These are phyloP conservation scores for Epichloe bromicola DNA, from an alignment of 2,329 filamentous ascomycete genomes.

Conservation along the genomic window DNA sequence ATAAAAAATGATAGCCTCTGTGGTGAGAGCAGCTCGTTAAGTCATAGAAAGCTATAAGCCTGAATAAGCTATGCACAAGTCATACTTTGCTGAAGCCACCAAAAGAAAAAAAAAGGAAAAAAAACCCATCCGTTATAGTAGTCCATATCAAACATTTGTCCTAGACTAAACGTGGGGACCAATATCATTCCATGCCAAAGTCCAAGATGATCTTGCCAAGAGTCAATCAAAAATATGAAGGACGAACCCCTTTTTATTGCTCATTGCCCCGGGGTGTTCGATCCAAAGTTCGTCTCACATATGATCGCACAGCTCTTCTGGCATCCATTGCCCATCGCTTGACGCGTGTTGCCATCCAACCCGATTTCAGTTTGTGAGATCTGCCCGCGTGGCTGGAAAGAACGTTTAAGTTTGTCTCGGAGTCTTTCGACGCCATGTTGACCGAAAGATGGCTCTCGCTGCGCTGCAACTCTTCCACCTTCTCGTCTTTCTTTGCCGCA, in stretches of 20 bases:
- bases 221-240: not conserved
- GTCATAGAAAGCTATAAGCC: not conserved
- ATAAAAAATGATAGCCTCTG: not conserved
- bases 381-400: not conserved
- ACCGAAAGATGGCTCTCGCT: constrained; percentile 3
- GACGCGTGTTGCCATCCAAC: constrained; percentile 15
- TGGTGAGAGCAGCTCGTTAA: not conserved
- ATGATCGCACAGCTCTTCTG: constrained; percentile 19
- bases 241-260: not conserved
- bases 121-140: not conserved
- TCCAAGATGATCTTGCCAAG: constrained; percentile 3
- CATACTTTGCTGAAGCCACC: not conserved
- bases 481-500: constrained; percentile 6
- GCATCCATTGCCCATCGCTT: constrained; percentile 22
- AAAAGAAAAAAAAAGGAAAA: too few relatives aligned
- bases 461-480: constrained; percentile 4
- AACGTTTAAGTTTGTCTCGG: constrained; percentile 1
- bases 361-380: constrained; percentile 6
- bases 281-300: constrained; percentile 19
- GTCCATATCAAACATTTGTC: not conserved
- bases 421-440: constrained; percentile 1
- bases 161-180: not conserved
- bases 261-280: constrained; percentile 14
- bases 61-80: not conserved
- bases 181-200: not conserved